Evolutionary conservation across 805 yeast species (phyloP), one percentile per base, ranked within the genome.

Genomic region (Candida anglica): DNA sequence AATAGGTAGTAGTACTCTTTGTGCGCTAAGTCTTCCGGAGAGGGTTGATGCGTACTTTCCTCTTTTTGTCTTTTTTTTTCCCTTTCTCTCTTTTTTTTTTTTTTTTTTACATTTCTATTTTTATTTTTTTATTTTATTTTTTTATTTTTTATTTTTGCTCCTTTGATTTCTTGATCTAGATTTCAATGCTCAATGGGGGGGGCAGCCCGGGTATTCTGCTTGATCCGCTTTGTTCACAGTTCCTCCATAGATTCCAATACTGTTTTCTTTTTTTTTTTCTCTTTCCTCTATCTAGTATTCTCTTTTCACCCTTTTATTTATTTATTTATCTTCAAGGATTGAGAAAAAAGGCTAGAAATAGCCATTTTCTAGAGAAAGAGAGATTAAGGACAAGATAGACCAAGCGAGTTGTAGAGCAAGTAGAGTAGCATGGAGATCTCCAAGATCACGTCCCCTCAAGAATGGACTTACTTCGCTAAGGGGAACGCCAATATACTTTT

Each of bases 401-500:
- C n/a, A n/a, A n/a, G n/a, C n/a, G n/a, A n/a, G n/a, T n/a, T n/a
- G n/a, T n/a, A n/a, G n/a, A n/a, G n/a, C n/a, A n/a, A n/a, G n/a
- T n/a, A n/a, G n/a, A n/a, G 10, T 21, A 9, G 23, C 23, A 63
- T 62, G 69, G 66, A 58, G 42, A 64, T 59, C 28, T 58, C 57
- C 19, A 62, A 61, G 41, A 46, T 53, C 25, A 52, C 64, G 8
- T 36, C 44, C 20, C 51, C 58, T n/a, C 47, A 46, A 4, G 68
- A 66, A n/a, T 73, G 79, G 79, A 36, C 37, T 5, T 66, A 60
- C 42, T 51, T 67, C 28, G 69, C 67, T 11, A 63, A 62, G 25
- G 80, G 80, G 1, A 58, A 64, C 15, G 79, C 80, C 25, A 74
- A 74, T 39, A 64, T 66, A 2, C 58, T 74, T 4, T 70, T 69